These are phyloP conservation scores for Colletotrichum sidae DNA, from an alignment of 2,329 filamentous ascomycete genomes.

Conservation along the genomic window DNA sequence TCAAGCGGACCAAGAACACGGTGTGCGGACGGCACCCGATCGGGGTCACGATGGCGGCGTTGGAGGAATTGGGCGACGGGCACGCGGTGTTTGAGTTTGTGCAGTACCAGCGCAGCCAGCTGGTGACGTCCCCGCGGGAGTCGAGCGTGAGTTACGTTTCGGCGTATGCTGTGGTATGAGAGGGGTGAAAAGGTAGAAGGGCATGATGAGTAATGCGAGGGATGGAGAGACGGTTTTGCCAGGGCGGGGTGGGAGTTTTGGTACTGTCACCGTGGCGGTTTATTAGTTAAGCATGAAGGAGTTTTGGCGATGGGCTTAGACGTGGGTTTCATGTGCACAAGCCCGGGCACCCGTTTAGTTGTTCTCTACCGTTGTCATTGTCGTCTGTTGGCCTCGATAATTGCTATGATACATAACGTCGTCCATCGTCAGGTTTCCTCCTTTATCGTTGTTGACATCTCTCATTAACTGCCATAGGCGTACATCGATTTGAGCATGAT, in stretches of 20 bases:
- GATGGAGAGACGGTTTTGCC: no score
- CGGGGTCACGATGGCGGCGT: slow-evolving; percentile 87
- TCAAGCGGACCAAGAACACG: slow-evolving; percentile 84
- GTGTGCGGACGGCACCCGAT: slow-evolving; percentile 97
- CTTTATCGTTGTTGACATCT: no score
- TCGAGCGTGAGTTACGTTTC: slow-evolving; percentile 96
- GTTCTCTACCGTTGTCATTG: no score
- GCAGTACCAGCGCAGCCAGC: slow-evolving; percentile 86
- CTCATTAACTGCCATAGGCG: no score
- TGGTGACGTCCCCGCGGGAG: slow-evolving; percentile 75
- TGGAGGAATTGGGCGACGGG: slow-evolving; percentile 72
- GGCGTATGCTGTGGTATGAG: slow-evolving; percentile 81
- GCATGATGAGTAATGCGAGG: slow-evolving; percentile 1
- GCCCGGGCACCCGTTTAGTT: no score
- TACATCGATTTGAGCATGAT: no score
- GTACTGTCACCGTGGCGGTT: not conserved
- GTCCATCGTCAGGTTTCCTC: no score
- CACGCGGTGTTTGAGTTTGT: slow-evolving; percentile 79
- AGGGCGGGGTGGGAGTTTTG: no score
- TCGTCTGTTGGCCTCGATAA: no score
- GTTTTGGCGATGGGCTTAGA: slow-evolving; percentile 23
- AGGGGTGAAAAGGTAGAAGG: not conserved
- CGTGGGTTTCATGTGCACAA: slow-evolving; percentile 7
- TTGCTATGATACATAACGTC: no score
- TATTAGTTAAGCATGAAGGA: slow-evolving; percentile 12